phyloP scores from a whole-genome alignment of 2,329 filamentous ascomycete species.

The Fusarium sp. region DNA sequence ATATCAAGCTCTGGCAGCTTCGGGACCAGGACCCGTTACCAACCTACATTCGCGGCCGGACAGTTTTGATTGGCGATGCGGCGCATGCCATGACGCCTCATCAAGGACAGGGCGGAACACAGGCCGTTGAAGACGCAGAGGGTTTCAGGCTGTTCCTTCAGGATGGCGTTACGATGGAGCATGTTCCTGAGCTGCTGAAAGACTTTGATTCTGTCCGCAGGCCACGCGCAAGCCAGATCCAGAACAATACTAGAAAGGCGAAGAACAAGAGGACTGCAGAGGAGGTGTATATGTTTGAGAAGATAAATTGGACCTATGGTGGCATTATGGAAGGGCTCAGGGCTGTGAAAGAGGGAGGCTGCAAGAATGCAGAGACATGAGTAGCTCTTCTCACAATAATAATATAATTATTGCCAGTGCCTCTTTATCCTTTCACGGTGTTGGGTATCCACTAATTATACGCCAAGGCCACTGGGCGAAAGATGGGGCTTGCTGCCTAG shows the following conservation, averaged over 20 bases:
- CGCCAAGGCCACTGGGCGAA: neutral
- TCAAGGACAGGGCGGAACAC: neutral
- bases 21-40: neutral
- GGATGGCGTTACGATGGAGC: accelerated
- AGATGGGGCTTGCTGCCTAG: neutral
- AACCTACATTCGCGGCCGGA: neutral
- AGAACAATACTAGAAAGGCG: neutral
- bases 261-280: neutral
- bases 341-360: neutral
- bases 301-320: neutral
- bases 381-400: neutral
- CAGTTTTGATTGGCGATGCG: neutral
- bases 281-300: neutral
- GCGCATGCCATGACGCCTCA: neutral
- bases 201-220: neutral
- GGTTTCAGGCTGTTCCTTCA: neutral
- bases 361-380: accelerated
- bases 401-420: too few relatives aligned
- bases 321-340: accelerated
- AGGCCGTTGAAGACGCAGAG: neutral
- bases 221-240: neutral
- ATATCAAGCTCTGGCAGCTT: neutral
- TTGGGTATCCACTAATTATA: neutral
- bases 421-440: neutral
- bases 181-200: neutral